Evolutionary conservation across 2,329 filamentous ascomycete species (phyloP), one percentile per base, ranked within the genome.

Genomic region (Phyllosticta citrichinensis): DNA sequence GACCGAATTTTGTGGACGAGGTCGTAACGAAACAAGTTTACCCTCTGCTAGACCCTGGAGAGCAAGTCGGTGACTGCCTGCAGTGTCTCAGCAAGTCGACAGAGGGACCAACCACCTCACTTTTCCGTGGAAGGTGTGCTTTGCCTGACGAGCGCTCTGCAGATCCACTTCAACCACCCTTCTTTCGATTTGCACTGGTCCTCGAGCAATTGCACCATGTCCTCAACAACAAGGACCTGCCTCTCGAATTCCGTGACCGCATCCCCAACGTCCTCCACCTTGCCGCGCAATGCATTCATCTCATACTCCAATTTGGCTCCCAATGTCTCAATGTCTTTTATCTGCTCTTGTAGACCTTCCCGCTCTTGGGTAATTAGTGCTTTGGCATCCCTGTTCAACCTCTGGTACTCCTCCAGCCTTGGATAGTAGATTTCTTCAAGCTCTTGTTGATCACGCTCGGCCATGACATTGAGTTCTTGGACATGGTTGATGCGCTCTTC

Each of bases 291-390:
- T 17, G 86, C 85, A 63, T 87, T 84, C 63, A 97, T 87, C 77
- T 97, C 93, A 73, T 97, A 97, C 68, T 97, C 92, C 60, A 97
- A 79, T 73, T 92, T 92, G 20, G 91, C 90, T 2, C 87, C 85
- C 50, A 95, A 78, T 22, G 87, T 83, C 71, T 96, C 91, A 14
- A 97, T 80, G 64, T 94, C 89, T 71, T 87, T 87, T 63, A 91
- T 79, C 17, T 82, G 81, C 69, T 94, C 89, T 3, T 82, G 83
- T 47, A 96, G 77, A 58, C 82, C 80, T 22, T 81, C 80, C 51
- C 86, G 83, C 73, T 95, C 88, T 55, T 87, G 83, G 0, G 81
- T 80, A 10, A 96, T 75, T 17, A 91, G 76, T 62, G 89, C 87
- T 35, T 87, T 83, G 1, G 87, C 86, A 62, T 81, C 81, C 61